These are phyloP conservation scores for Stagonosporopsis cucurbitacearum DNA, from an alignment of 2,329 filamentous ascomycete species.

Conservation along the genomic window DNA sequence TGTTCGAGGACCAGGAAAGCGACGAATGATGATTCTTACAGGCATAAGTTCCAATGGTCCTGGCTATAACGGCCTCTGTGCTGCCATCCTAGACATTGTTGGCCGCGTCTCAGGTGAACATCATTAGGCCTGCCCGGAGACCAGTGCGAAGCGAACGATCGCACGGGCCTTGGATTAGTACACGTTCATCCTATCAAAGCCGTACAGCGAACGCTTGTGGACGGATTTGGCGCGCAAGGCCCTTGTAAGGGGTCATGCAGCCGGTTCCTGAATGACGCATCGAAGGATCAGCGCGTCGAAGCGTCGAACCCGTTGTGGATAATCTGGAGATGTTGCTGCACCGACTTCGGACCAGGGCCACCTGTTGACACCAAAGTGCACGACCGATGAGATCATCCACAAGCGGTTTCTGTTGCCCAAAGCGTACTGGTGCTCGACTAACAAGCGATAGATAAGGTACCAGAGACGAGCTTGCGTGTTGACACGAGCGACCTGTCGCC, in stretches of 20 bases:
- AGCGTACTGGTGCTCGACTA: neutral
- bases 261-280: constrained; percentile 46
- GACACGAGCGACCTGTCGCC: constrained; percentile 4
- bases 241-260: constrained; percentile 41
- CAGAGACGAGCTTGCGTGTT: neutral
- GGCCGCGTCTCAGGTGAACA: constrained; percentile 3
- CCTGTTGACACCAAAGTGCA: neutral
- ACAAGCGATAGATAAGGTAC: constrained; percentile 1
- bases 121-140: constrained; percentile 10
- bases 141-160: constrained; percentile 22
- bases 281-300: constrained; percentile 17
- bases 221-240: constrained; percentile 24
- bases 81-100: constrained; percentile 1
- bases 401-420: neutral
- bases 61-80: constrained; percentile 7
- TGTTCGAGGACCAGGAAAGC: constrained; percentile 1
- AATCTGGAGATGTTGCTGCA: constrained; percentile 15
- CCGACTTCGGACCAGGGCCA: constrained; percentile 15
- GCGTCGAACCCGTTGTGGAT: constrained; percentile 10
- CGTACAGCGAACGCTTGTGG: constrained; percentile 25
- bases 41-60: neutral
- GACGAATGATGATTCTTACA: constrained; percentile 9
- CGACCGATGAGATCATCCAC: constrained; percentile 2
- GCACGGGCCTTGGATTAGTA: constrained; percentile 24
- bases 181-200: constrained; percentile 30